These are phyloP conservation scores for Epichloe hybrida DNA, from an alignment of 2,329 filamentous ascomycete species.

Conservation along the genomic window DNA sequence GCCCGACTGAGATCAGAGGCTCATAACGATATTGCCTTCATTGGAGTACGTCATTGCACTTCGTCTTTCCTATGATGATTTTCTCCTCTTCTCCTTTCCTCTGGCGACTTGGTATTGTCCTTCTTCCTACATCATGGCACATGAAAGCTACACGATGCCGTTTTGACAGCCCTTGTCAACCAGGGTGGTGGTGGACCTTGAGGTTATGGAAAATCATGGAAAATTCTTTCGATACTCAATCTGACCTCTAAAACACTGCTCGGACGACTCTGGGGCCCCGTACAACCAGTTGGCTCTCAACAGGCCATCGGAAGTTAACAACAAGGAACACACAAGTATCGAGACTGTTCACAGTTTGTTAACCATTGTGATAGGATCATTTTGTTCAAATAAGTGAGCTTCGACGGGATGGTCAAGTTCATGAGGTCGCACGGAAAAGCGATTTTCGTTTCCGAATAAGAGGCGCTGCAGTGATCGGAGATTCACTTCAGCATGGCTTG, in stretches of 20 bases:
- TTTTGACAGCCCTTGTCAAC: neutral
- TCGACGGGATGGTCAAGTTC: constrained; percentile 52
- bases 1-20: constrained; percentile 57
- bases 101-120: neutral
- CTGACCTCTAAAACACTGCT: neutral
- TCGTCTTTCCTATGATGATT: neutral
- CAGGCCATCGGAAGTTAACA: neutral
- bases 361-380: constrained; percentile 41
- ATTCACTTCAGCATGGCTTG: constrained; percentile 27
- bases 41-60: constrained; percentile 47
- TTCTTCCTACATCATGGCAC: neutral
- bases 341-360: neutral
- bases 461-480: constrained; percentile 63
- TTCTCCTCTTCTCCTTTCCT: neutral
- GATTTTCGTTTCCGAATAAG: constrained; percentile 71
- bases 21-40: constrained; percentile 72
- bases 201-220: neutral
- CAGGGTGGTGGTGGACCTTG: neutral
- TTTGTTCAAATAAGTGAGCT: constrained; percentile 73
- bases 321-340: neutral
- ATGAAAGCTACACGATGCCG: neutral
- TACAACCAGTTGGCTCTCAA: neutral
- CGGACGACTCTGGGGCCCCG: neutral
- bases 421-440: constrained; percentile 61
- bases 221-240: neutral